Evolutionary conservation across 208 protist genomes (phyloP).

Genomic region (Crithidia fasciculata): DNA sequence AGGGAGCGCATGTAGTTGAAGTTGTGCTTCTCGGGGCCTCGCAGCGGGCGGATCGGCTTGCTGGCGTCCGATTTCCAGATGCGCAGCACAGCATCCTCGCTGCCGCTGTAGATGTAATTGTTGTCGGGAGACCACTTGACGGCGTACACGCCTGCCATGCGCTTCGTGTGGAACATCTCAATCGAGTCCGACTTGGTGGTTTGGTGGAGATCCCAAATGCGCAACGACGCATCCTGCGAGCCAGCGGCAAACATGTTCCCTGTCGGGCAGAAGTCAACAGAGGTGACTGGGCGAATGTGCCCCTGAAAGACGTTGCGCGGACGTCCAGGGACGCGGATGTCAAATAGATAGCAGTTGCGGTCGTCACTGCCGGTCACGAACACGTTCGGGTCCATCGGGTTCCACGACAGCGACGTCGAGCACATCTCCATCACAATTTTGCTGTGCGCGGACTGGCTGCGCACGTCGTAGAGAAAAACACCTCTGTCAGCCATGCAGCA

Average conservation of each 20-base stretch:
- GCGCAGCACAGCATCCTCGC: constrained; percentile 97
- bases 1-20: constrained; percentile 94
- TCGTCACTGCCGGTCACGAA: constrained; percentile 97
- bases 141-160: constrained; percentile 97
- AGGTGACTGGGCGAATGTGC: constrained; percentile 94
- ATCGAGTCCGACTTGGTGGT: constrained; percentile 87
- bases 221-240: constrained; percentile 95
- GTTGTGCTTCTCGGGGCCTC: constrained; percentile 89
- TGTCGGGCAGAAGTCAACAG: constrained; percentile 97
- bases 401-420: constrained; percentile 95
- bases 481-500: constrained; percentile 93
- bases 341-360: constrained; percentile 98
- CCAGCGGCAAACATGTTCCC: constrained; percentile 95
- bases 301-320: constrained; percentile 96
- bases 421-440: constrained; percentile 96
- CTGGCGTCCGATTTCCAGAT: constrained; percentile 96
- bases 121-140: constrained; percentile 94
- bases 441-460: constrained; percentile 86
- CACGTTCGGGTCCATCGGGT: constrained; percentile 98
- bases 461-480: constrained; percentile 96
- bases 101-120: constrained; percentile 95
- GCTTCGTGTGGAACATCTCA: constrained; percentile 98
- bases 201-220: constrained; percentile 93
- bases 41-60: constrained; percentile 87
- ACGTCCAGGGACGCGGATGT: constrained; percentile 94